phyloP scores from a whole-genome alignment of 1,139 yeast genomes.

The Geotrichum aggregatum region DNA sequence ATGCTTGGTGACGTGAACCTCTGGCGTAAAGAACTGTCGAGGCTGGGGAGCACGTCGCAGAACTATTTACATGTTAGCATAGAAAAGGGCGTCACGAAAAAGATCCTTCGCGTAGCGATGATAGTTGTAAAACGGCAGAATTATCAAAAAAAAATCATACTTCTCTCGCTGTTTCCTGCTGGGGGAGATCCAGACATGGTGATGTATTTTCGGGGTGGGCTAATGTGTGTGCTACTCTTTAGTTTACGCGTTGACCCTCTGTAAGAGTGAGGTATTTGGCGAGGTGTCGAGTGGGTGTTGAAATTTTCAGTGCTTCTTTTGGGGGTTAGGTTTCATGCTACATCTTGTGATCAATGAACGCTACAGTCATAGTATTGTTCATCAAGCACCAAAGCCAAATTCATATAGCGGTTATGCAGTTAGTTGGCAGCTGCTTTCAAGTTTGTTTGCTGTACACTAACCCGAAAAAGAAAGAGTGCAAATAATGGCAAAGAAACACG shows the following conservation, averaged over 20 bases:
- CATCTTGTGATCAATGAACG: too few species aligned
- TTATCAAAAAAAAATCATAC: not conserved
- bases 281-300: too few species aligned
- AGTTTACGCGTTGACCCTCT: not conserved
- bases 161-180: not conserved
- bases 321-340: not conserved
- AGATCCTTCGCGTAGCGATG: too few species aligned
- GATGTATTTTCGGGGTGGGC: not conserved
- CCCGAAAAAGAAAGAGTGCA: too few species aligned
- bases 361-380: too few species aligned
- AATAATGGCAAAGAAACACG: too few species aligned
- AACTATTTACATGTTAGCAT: constrained; percentile 17
- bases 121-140: too few species aligned
- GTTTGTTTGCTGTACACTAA: too few species aligned
- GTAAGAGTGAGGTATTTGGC: not conserved
- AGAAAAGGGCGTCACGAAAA: too few species aligned
- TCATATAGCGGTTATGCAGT: too few species aligned
- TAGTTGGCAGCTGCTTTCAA: too few species aligned
- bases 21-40: constrained; percentile 23
- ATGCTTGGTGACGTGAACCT: constrained; percentile 14
- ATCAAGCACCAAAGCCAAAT: too few species aligned
- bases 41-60: constrained; percentile 22
- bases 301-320: not conserved
- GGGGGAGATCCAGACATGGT: constrained; percentile 1
- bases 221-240: not conserved